Evolutionary conservation across 305 asterid genomes (phyloP).

Genomic region (Nicotiana rustica): DNA sequence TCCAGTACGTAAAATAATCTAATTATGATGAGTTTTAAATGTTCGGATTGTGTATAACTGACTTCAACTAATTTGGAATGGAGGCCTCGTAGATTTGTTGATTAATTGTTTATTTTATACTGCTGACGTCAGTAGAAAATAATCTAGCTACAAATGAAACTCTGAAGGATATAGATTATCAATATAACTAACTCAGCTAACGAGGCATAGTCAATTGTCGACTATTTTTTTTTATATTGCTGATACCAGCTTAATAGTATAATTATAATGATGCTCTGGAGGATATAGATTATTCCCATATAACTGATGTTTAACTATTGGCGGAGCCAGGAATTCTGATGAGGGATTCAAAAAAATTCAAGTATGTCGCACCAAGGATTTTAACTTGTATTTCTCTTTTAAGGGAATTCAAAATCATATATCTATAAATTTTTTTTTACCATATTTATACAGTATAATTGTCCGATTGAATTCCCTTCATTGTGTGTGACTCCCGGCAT

Average conservation of each 20-base stretch:
- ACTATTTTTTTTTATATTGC: not conserved
- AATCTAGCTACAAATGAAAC: not conserved
- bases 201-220: not conserved
- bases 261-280: not conserved
- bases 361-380: too few species aligned
- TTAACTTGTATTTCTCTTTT: too few species aligned
- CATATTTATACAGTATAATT: too few species aligned
- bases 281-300: too few species aligned
- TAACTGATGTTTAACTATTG: too few species aligned
- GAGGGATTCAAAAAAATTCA: too few species aligned
- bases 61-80: not conserved
- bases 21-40: not conserved
- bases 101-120: not conserved
- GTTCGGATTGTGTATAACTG: not conserved
- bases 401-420: too few species aligned
- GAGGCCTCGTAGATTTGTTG: not conserved
- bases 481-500: too few species aligned
- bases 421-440: too few species aligned
- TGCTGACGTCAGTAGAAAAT: not conserved
- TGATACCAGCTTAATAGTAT: not conserved
- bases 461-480: too few species aligned
- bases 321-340: too few species aligned
- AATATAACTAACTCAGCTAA: not conserved
- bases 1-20: slow-evolving; percentile 60
- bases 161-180: not conserved